Percentiles rank a stretch among this genome's conserved stretches.
Evolutionary conservation across 2,329 filamentous ascomycete genomes (phyloP).

Genomic region (Hypoxylon sp.): DNA sequence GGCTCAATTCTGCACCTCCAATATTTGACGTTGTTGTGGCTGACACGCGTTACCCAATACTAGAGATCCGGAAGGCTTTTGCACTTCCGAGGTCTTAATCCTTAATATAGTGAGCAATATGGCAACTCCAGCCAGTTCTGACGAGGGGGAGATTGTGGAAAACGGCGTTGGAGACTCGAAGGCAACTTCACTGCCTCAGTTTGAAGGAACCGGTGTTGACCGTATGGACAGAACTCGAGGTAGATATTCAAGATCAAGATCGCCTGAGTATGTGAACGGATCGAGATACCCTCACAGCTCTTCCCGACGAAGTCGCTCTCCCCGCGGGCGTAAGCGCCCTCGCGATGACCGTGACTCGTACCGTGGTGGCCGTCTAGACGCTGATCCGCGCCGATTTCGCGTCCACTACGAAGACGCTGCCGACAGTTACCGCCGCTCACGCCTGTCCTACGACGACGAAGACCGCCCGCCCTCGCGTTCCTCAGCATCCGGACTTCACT

Average conservation of each 20-base stretch:
- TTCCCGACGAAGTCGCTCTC: slow-evolving; percentile 70
- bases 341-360: slow-evolving; percentile 73
- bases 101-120: slow-evolving; percentile 54
- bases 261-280: slow-evolving; percentile 63
- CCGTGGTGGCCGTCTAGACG: slow-evolving; percentile 58
- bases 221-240: slow-evolving; percentile 85
- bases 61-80: slow-evolving; percentile 49
- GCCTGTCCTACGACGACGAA: slow-evolving; percentile 69
- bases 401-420: slow-evolving; percentile 72
- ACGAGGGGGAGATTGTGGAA: slow-evolving; percentile 90
- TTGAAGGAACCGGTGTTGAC: slow-evolving; percentile 90
- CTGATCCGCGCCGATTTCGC: slow-evolving; percentile 73
- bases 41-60: slow-evolving; percentile 49
- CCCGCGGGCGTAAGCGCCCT: slow-evolving; percentile 76
- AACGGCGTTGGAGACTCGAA: slow-evolving; percentile 75
- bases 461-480: slow-evolving; percentile 65
- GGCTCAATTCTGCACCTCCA: slow-evolving; percentile 54
- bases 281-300: slow-evolving; percentile 60
- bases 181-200: slow-evolving; percentile 87
- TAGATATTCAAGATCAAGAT: slow-evolving; percentile 69
- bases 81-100: slow-evolving; percentile 42
- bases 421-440: slow-evolving; percentile 64
- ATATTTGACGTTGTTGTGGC: slow-evolving; percentile 47
- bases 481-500: slow-evolving; percentile 57
- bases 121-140: slow-evolving; percentile 72